Percentiles rank a stretch among this genome's conserved stretches.
These are phyloP conservation scores for Aspergillus egyptiacus DNA, from an alignment of 495 filamentous ascomycete genomes.

Conservation along the genomic window DNA sequence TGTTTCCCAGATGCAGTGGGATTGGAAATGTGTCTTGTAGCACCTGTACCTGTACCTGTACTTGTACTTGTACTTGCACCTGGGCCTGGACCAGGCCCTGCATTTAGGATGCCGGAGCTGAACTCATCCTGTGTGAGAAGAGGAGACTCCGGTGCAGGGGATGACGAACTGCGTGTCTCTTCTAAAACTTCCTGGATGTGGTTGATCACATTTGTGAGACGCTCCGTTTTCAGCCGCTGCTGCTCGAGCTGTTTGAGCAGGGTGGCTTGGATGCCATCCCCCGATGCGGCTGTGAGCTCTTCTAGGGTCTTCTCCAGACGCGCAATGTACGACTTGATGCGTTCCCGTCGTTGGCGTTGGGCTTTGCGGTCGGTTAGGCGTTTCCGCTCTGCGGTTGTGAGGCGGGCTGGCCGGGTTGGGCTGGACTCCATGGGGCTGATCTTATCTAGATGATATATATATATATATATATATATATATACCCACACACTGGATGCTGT, in stretches of 20 bases:
- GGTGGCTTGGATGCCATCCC: slow-evolving; percentile 8
- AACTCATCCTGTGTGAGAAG: background rate
- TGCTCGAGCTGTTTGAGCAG: slow-evolving; percentile 14
- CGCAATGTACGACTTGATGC: slow-evolving; percentile 12
- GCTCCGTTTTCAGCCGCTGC: slow-evolving; percentile 7
- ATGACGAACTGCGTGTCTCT: slow-evolving; percentile 2
- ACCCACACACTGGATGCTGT: too few relatives aligned
- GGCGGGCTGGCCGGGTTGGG: slow-evolving; percentile 1
- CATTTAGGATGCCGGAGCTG: background rate
- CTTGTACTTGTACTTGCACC: too few relatives aligned
- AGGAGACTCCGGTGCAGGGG: slow-evolving; percentile 2
- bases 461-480: too few relatives aligned
- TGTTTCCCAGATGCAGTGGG: background rate
- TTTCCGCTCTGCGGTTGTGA: slow-evolving; percentile 10
- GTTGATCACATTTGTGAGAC: slow-evolving; percentile 9
- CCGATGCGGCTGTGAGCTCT: slow-evolving; percentile 10
- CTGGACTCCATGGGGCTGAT: slow-evolving; percentile 9
- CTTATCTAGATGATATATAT: too few relatives aligned
- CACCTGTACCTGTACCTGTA: background rate
- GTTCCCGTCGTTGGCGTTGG: slow-evolving; percentile 11
- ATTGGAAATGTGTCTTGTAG: background rate
- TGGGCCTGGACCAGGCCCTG: background rate
- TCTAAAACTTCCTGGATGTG: slow-evolving; percentile 11
- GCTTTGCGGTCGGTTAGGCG: slow-evolving; percentile 13
- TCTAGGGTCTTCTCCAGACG: slow-evolving; percentile 9